Evolutionary conservation across 1,139 yeast species (phyloP).

Genomic region (Nakaseomyces delphensis): DNA sequence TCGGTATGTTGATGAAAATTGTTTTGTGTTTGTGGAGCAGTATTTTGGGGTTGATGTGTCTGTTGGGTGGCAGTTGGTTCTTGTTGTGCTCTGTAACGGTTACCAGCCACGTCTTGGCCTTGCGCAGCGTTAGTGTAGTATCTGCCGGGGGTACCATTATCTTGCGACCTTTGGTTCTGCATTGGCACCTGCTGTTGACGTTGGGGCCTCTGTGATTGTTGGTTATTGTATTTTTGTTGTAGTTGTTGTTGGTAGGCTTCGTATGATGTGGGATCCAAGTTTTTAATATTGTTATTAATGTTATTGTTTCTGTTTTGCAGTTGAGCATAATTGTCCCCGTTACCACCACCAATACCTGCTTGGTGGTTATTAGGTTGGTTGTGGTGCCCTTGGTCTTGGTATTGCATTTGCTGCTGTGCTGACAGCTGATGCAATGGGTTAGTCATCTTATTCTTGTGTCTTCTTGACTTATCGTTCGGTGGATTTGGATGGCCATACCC

Average conservation of each 20-base stretch:
- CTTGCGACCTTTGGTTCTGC: slow-evolving; percentile 7
- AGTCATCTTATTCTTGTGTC: slow-evolving; percentile 29
- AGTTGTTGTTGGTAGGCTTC: slow-evolving; percentile 33
- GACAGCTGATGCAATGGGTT: slow-evolving; percentile 12
- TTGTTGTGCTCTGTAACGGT: slow-evolving; percentile 18
- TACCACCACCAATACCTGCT: slow-evolving; percentile 6
- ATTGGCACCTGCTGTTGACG: slow-evolving; percentile 15
- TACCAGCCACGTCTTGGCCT: slow-evolving; percentile 7
- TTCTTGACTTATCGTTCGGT: slow-evolving; percentile 34
- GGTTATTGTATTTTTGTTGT: slow-evolving; percentile 30
- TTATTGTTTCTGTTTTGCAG: background rate
- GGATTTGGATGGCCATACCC: slow-evolving; percentile 72
- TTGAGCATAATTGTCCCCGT: background rate
- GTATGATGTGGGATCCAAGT: slow-evolving; percentile 32
- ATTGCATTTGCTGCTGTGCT: slow-evolving; percentile 17
- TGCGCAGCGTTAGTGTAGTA: slow-evolving; percentile 11
- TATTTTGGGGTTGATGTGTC: slow-evolving; percentile 19
- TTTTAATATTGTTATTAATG: slow-evolving; percentile 5
- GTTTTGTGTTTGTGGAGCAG: slow-evolving; percentile 12
- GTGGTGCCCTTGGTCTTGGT: slow-evolving; percentile 13
- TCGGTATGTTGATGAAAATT: slow-evolving; percentile 25
- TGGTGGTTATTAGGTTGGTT: slow-evolving; percentile 3
- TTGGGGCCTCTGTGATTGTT: slow-evolving; percentile 24
- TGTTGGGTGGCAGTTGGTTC: slow-evolving; percentile 23
- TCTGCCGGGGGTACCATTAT: slow-evolving; percentile 9